Conservation (phyloP, 441 rosid genomes). For the Erodium moschatum region DNA sequence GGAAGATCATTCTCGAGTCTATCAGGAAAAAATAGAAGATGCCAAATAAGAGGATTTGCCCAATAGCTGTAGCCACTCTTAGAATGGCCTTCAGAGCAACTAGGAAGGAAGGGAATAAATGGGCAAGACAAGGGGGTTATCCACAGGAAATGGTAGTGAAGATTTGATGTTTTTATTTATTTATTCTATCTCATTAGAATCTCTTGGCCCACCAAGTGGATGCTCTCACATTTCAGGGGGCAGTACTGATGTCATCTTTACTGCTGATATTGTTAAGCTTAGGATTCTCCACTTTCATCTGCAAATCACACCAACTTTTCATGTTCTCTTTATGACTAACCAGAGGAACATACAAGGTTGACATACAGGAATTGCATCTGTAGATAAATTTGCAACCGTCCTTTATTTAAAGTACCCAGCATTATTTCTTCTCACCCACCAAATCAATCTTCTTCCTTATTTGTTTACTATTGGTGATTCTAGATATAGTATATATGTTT, state of each 20-base stretch:
- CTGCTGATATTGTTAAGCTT: constrained; percentile 34
- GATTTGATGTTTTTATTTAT: constrained; percentile 18
- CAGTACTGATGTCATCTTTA: constrained; percentile 36
- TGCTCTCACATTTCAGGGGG: constrained; percentile 35
- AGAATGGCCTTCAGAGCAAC: constrained; percentile 27
- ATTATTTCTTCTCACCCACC: constrained; percentile 17
- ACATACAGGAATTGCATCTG: constrained; percentile 18
- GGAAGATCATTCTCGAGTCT: constrained; percentile 29
- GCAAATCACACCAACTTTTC: too few relatives aligned
- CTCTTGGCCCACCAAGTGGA: constrained; percentile 29
- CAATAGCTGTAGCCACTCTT: constrained; percentile 23
- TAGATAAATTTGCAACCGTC: constrained; percentile 26
- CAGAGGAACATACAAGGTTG: constrained; percentile 25
- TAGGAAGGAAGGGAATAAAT: constrained; percentile 27
- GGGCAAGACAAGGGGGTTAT: constrained; percentile 21
- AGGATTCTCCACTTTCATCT: constrained; percentile 41
- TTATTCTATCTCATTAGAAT: constrained; percentile 23
- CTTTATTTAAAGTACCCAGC: constrained; percentile 17
- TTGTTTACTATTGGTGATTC: not conserved
- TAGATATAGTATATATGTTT: not conserved
- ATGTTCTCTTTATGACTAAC: constrained; percentile 4
- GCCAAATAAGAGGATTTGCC: constrained; percentile 13
- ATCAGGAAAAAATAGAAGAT: constrained; percentile 6
- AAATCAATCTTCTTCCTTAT: constrained; percentile 9
- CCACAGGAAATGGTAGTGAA: constrained; percentile 14